Conservation (phyloP, 257 asterid genomes). For the Phtheirospermum japonicum region DNA sequence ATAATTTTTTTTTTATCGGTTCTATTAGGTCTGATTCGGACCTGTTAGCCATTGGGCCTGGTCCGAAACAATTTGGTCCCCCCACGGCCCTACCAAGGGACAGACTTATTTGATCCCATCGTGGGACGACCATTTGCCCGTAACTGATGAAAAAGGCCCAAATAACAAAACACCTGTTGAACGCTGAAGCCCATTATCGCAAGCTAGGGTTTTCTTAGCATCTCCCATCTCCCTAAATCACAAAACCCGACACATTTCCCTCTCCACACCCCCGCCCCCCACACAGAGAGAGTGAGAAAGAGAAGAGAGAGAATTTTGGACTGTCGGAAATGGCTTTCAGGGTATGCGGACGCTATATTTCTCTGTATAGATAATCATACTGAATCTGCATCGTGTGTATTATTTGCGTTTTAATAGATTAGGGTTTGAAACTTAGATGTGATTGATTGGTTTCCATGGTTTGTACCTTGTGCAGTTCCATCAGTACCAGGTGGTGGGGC, state of each 20-base stretch:
- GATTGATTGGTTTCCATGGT: constrained; percentile 10
- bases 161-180: neutral
- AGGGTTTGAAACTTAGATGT: neutral
- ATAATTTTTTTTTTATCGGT: too few species aligned
- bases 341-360: constrained; percentile 27
- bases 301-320: constrained; percentile 3
- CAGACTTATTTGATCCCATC: too few species aligned
- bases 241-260: constrained; percentile 21
- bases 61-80: too few species aligned
- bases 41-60: neutral
- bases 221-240: neutral
- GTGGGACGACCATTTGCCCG: too few species aligned
- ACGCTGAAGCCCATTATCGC: constrained; percentile 16
- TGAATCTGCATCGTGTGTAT: neutral
- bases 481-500: constrained; percentile 95
- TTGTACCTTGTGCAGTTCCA: constrained; percentile 52
- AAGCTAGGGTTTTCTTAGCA: constrained; percentile 33
- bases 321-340: constrained; percentile 43
- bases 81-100: too few species aligned
- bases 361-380: neutral
- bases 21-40: neutral
- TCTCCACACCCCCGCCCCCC: neutral
- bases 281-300: neutral
- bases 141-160: constrained; percentile 12
- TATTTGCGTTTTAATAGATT: constrained; percentile 8